phyloP scores from a whole-genome alignment of 495 filamentous ascomycete species.

The Penicillium desertorum region DNA sequence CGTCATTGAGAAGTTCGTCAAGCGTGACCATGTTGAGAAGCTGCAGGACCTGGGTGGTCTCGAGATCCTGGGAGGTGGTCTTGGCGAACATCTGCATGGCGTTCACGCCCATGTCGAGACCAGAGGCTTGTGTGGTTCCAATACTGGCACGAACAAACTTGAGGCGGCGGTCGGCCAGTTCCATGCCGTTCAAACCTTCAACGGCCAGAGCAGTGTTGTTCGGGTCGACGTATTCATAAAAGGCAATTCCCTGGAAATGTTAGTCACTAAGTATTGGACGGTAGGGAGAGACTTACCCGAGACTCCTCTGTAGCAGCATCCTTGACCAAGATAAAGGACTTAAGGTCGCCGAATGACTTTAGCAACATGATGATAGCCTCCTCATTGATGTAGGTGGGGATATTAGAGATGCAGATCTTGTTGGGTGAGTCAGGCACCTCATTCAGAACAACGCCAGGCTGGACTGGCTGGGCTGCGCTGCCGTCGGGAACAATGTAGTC shows the following conservation, averaged over 20 bases:
- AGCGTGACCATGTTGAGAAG: constrained; percentile 97
- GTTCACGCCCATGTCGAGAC: constrained; percentile 92
- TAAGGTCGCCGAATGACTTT: constrained; percentile 86
- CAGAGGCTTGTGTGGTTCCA: constrained; percentile 83
- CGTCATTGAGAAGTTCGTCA: constrained; percentile 89
- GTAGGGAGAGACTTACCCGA: constrained; percentile 61
- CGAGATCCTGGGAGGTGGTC: constrained; percentile 74
- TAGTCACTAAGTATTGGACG: constrained; percentile 21
- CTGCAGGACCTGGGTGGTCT: constrained; percentile 79
- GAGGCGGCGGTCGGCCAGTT: constrained; percentile 79
- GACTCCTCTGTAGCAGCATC: constrained; percentile 84
- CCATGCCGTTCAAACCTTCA: constrained; percentile 88
- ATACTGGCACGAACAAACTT: constrained; percentile 88
- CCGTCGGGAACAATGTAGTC: constrained; percentile 93
- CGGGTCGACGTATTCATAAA: constrained; percentile 89
- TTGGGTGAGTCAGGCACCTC: constrained; percentile 88
- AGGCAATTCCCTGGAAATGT: constrained; percentile 77
- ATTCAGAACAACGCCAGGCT: constrained; percentile 74
- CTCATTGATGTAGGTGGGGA: constrained; percentile 82
- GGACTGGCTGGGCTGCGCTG: constrained; percentile 70
- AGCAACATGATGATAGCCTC: constrained; percentile 89
- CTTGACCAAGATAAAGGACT: constrained; percentile 89
- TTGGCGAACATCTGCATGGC: constrained; percentile 99
- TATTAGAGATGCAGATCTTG: constrained; percentile 90
- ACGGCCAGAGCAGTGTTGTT: constrained; percentile 79